Evolutionary conservation across 1,284 basidiomycete species (phyloP).

Genomic region (Salmacisia buchloeana): DNA sequence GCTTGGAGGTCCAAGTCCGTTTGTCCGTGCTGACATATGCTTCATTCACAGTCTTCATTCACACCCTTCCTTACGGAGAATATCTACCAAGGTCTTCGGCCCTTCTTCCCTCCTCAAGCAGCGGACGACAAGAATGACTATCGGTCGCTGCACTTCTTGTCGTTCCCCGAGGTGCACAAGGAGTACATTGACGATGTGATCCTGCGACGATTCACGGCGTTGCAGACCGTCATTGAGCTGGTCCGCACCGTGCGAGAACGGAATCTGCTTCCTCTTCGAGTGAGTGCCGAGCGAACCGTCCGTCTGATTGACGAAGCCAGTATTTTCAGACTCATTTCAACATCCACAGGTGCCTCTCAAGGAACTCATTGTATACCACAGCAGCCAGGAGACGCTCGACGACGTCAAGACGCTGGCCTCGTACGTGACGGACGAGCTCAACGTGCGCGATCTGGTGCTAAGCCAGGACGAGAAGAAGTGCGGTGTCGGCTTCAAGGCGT

Average conservation of each 20-base stretch:
- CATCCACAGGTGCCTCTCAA: constrained; percentile 72
- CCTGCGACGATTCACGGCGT: constrained; percentile 86
- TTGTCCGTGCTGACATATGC: not conserved
- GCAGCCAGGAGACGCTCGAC: constrained; percentile 73
- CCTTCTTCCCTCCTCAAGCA: constrained; percentile 59
- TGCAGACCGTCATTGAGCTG: constrained; percentile 91
- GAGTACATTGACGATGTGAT: constrained; percentile 96
- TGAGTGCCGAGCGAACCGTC: constrained; percentile 45
- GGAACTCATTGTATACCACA: constrained; percentile 91
- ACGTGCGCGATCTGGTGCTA: constrained; percentile 83
- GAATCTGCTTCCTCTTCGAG: constrained; percentile 62
- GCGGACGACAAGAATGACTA: constrained; percentile 64
- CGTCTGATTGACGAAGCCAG: not conserved
- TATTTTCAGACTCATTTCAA: not conserved
- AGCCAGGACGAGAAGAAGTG: constrained; percentile 79
- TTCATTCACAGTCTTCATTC: constrained; percentile 80
- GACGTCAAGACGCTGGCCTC: constrained; percentile 78
- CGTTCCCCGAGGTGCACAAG: constrained; percentile 85
- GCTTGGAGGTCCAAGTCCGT: constrained; percentile 56
- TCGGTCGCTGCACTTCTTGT: constrained; percentile 90
- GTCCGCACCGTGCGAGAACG: constrained; percentile 83
- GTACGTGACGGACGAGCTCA: constrained; percentile 92
- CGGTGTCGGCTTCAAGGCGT: constrained; percentile 83
- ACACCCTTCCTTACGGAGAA: constrained; percentile 97
- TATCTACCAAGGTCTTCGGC: constrained; percentile 83